These are phyloP conservation scores for Westerdykella ornata DNA, from an alignment of 2,329 filamentous ascomycete species.

Conservation along the genomic window DNA sequence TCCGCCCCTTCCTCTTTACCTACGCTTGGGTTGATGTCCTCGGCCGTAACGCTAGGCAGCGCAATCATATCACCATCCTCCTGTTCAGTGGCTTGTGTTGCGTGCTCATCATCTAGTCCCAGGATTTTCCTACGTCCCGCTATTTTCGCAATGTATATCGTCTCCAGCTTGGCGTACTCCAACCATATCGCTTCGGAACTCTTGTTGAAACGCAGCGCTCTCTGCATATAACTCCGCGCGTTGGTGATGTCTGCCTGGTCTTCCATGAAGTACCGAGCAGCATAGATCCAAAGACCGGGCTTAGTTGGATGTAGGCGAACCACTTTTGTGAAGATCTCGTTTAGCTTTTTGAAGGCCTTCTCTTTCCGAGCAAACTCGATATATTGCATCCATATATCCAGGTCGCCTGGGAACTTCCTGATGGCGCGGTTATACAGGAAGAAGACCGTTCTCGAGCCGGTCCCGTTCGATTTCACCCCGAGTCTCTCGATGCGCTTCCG, in stretches of 20 bases:
- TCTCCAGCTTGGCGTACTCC: conserved; percentile 84
- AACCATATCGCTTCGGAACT: conserved; percentile 69
- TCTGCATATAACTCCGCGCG: conserved; percentile 78
- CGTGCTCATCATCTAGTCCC: conserved; percentile 50
- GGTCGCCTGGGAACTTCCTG: conserved; percentile 72
- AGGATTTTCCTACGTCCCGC: conserved; percentile 64
- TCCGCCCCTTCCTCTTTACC: conserved; percentile 45
- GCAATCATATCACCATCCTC: conserved; percentile 53
- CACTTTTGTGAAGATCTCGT: conserved; percentile 57
- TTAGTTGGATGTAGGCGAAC: conserved; percentile 81
- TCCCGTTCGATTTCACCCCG: conserved; percentile 63
- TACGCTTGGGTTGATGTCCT: conserved; percentile 54
- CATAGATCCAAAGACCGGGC: conserved; percentile 73
- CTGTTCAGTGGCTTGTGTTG: conserved; percentile 38
- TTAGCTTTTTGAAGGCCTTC: conserved; percentile 56
- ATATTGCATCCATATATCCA: conserved; percentile 83
- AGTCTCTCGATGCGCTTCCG: conserved; percentile 76
- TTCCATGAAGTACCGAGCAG: conserved; percentile 72
- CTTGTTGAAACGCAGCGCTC: conserved; percentile 84
- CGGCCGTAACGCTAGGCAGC: conserved; percentile 54
- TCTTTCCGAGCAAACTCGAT: conserved; percentile 69
- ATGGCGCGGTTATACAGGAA: conserved; percentile 84
- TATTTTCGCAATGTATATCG: conserved; percentile 83
- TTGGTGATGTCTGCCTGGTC: conserved; percentile 78
- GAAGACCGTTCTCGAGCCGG: conserved; percentile 76